phyloP scores from a whole-genome alignment of 768 basidiomycete species.

The Amanita pallidorosea region DNA sequence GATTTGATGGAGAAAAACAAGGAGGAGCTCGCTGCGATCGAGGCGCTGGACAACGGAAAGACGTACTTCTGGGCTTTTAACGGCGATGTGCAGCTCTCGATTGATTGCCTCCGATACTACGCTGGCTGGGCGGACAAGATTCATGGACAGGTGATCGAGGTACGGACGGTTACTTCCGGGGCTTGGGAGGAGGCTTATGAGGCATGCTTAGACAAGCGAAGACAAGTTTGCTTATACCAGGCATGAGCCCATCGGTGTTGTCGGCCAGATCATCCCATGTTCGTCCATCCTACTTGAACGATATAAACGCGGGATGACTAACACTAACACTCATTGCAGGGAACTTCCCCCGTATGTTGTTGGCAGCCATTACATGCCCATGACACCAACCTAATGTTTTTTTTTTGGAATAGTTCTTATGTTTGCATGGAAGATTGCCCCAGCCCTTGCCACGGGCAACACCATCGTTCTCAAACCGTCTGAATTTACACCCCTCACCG shows the following conservation, averaged over 20 bases:
- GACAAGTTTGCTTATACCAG: slow-evolving; percentile 31
- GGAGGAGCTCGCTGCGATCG: slow-evolving; percentile 63
- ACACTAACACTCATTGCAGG: slow-evolving; percentile 35
- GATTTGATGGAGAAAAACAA: slow-evolving; percentile 48
- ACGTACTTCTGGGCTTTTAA: slow-evolving; percentile 35
- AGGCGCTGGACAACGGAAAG: slow-evolving; percentile 66
- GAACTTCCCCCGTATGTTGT: slow-evolving; percentile 46
- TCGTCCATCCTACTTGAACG: slow-evolving; percentile 6
- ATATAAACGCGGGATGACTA: not conserved
- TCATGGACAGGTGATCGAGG: slow-evolving; percentile 65
- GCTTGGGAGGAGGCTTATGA: not conserved
- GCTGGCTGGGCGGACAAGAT: slow-evolving; percentile 89
- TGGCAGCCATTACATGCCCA: slow-evolving; percentile 1
- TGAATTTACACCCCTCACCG: slow-evolving; percentile 67
- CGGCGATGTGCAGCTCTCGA: slow-evolving; percentile 35
- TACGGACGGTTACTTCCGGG: slow-evolving; percentile 7
- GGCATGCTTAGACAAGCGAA: not conserved
- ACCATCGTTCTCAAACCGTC: slow-evolving; percentile 71
- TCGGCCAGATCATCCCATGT: slow-evolving; percentile 48
- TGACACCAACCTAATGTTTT: slow-evolving; percentile 9
- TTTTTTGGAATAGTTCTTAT: slow-evolving; percentile 31
- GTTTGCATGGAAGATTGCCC: slow-evolving; percentile 68
- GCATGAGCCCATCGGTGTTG: slow-evolving; percentile 52
- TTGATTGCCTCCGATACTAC: slow-evolving; percentile 61
- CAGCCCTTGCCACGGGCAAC: slow-evolving; percentile 79